Evolutionary conservation across 1,284 basidiomycete species (phyloP), one percentile per base, ranked within the genome.

Genomic region (Ceratobasidium sp.): DNA sequence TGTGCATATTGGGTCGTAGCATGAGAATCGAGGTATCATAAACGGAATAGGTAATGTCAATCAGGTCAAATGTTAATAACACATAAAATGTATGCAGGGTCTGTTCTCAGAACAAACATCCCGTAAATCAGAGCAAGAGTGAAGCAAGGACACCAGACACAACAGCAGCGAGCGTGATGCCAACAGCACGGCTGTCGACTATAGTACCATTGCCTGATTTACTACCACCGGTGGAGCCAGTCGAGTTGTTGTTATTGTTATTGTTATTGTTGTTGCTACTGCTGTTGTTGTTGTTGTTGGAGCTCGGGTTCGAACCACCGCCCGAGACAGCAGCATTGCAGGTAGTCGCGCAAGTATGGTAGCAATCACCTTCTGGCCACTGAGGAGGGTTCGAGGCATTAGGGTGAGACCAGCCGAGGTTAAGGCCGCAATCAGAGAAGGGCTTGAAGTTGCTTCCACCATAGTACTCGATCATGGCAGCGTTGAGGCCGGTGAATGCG

Each of bases 401-500:
- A 27, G 70, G 70, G 23, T 71, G 70, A 62, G 50, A 56, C 70
- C 70, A 71, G 29, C 70, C 70, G 29, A 71, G 70, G 25, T 71
- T 57, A 49, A 71, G 70, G 11, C 70, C 70, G 33, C 70, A 71
- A 56, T 71, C 70, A 21, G 66, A 68, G 52, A 71, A 71, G 14
- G 70, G 11, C 57, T 71, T 71, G 58, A 71, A 71, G 36, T 57
- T 62, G 49, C 41, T 56, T 47, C 53, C 60, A 25, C 47, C 44
- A 33, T 52, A 39, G 25, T 57, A 47, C 47, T 69, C 52, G 33
- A 33, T 46, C 36, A 49, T 54, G 29, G 66, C 70, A 27, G 70
- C 70, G 52, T 71, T 71, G 19, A 71, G 47, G n/a, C 70, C 70
- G 7, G 70, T 71, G 67, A 71, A 71, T n/a, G 70, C 70, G 13